A percentile compares a stretch with the other conserved stretches of the same genome.
Evolutionary conservation across 805 yeast species (phyloP).

Genomic region (Tetrapisispora pingtungensis): DNA sequence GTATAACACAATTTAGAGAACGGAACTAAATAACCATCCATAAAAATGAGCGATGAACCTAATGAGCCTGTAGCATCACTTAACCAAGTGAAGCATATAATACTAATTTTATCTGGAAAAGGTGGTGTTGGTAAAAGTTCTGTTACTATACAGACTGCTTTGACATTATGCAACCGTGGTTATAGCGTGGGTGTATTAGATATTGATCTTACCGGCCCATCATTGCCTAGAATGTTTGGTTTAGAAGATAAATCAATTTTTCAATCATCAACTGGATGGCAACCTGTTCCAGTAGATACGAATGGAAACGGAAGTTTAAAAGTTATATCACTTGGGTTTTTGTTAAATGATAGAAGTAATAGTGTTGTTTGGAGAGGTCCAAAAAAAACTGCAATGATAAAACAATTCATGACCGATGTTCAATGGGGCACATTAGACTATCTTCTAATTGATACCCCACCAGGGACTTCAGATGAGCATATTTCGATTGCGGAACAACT

Average conservation of each 20-base stretch:
- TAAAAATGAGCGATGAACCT: constrained; percentile 4
- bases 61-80: constrained; percentile 28
- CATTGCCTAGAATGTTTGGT: constrained; percentile 93
- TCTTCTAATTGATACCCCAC: constrained; percentile 90
- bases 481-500: constrained; percentile 92
- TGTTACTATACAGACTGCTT: constrained; percentile 86
- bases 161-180: constrained; percentile 63
- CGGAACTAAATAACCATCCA: not conserved
- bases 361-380: constrained; percentile 99
- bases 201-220: constrained; percentile 94
- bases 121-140: constrained; percentile 98
- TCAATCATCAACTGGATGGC: constrained; percentile 82
- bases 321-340: constrained; percentile 82
- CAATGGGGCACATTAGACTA: constrained; percentile 76
- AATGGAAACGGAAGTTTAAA: constrained; percentile 39
- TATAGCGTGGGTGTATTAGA: constrained; percentile 88
- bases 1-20: too few species aligned
- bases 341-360: constrained; percentile 73
- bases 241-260: constrained; percentile 69
- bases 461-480: constrained; percentile 98
- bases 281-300: constrained; percentile 54
- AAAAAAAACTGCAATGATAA: constrained; percentile 93
- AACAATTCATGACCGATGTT: constrained; percentile 85
- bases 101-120: constrained; percentile 82
- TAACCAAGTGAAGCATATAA: constrained; percentile 57